Evolutionary conservation across 1,284 basidiomycete genomes (phyloP), one percentile per base, ranked within the genome.

Genomic region (Laetiporus sulphureus): DNA sequence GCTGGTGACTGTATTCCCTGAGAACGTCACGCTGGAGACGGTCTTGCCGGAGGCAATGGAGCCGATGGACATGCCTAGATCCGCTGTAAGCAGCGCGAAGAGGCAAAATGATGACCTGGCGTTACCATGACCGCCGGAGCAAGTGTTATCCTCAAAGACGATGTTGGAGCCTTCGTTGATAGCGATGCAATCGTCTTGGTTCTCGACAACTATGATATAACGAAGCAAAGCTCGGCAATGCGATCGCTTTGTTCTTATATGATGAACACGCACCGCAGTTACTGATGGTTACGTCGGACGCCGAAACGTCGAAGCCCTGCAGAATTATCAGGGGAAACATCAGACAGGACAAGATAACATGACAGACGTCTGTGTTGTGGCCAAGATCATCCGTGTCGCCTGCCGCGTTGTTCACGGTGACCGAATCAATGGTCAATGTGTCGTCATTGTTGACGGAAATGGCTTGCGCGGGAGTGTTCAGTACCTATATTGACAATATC

Each of bases 151-250:
- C 40, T 66, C 61, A 56, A 81, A 75, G 35, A 69, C 51, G 45
- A 83, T 75, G 55, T 74, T 75, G 24, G 62, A 60, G 6, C 78
- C 79, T 32, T 58, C 59, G 56, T 77, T 79, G 54, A 82, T 75
- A 7, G 79, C 75, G 25, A 82, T 56, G 47, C 79, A 82, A 51
- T 83, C 78, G 45, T 83, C 79, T 65, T 80, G 59, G 45, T 61
- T 61, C 36, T 42, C 18, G 3, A 42, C 41, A 5, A 33, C 41
- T 42, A 16, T 12, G 22, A n/a, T n/a, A n/a, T n/a, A n/a, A n/a
- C n/a, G n/a, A n/a, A 27, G 25, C 7, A 27, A 27, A 27, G 25
- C 8, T 10, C 3, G 36, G 27, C 18, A 15, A 8, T n/a, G 16
- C n/a, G n/a, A n/a, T n/a, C n/a, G n/a, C n/a, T n/a, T n/a, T n/a